Base-by-base conservation (phyloP, 163 green algal species). In the Coccomyxa subellipsoidea region DNA sequence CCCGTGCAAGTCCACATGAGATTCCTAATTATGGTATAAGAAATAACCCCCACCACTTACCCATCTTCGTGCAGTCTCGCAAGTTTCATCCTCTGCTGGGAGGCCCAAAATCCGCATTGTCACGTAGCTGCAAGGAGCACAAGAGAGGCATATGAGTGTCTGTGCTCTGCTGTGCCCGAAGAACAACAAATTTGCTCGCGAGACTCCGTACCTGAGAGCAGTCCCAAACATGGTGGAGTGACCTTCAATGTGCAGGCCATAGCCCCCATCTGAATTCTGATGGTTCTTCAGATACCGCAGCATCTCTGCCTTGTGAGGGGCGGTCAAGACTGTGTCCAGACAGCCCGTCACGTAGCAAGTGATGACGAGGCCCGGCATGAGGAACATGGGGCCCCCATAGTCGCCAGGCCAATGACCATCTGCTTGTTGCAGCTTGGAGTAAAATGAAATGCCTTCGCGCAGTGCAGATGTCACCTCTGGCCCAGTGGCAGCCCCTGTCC, bases 371-470 rank as follows among this genome's bases (percentile, higher is more conserved):
- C 96, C 96, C 1, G 96, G 97, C 88, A 99, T 94, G 7, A 99
- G 91, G 87, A 99, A 99, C 95, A 99, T 99, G 4, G 97, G 97
- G 0, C 97, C 96, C 0, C 96, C 96, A 80, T 99, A 99, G 87
- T 99, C 97, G 15, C 96, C 95, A 0, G 96, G 91, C 89, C 92
- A 99, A 85, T 99, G 95, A 8, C 96, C 96, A 81, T 99, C 96
- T 0, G 98, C 91, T 35, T 88, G 78, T 87, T 99, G 96, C 79
- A 99, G 83, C n/a, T 85, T 90, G 73, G 94, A 89, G 72, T 97
- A 98, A 76, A 97, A 98, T 47, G 87, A 89, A 34, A 98, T 88
- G 10, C 83, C 94, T 10, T 87, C 84, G 7, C 54, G 69, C 34
- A 95, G 73, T 8, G 39, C 76, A 35, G 36, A n/a, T 15, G 76